Conservation (phyloP, 257 asterid species). For the Parsonsia alboflavescens region DNA sequence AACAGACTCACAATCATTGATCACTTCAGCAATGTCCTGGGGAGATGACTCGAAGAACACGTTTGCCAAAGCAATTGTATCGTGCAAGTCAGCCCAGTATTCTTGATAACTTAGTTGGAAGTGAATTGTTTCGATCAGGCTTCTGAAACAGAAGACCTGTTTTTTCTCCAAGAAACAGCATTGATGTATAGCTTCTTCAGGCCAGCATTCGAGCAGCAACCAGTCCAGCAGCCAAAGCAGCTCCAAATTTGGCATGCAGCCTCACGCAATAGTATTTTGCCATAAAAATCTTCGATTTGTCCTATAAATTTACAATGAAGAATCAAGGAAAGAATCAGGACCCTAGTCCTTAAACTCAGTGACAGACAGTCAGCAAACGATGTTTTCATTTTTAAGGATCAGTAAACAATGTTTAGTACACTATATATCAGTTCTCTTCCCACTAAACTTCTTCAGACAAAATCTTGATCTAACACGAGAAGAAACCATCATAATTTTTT, state of each 20-base stretch:
- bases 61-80: too few species aligned
- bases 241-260: slow-evolving; percentile 60
- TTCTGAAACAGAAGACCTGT: not conserved
- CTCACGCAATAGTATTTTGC: slow-evolving; percentile 81
- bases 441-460: not conserved
- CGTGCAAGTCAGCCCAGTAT: not conserved
- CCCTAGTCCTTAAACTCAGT: not conserved
- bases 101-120: not conserved
- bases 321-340: not conserved
- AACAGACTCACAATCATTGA: too few species aligned
- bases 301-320: slow-evolving; percentile 30
- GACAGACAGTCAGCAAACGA: not conserved
- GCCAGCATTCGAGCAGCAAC: slow-evolving; percentile 56
- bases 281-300: slow-evolving; percentile 60
- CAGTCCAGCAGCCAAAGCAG: slow-evolving; percentile 64
- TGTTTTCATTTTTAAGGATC: too few species aligned
- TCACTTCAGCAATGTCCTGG: too few species aligned
- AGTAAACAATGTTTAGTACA: not conserved
- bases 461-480: not conserved
- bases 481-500: not conserved
- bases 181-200: slow-evolving; percentile 33
- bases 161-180: slow-evolving; percentile 12
- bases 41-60: too few species aligned
- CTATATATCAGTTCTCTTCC: not conserved
- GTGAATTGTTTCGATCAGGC: not conserved